Base-by-base conservation (phyloP, 495 filamentous ascomycete species). In the Lepidopterella palustris region DNA sequence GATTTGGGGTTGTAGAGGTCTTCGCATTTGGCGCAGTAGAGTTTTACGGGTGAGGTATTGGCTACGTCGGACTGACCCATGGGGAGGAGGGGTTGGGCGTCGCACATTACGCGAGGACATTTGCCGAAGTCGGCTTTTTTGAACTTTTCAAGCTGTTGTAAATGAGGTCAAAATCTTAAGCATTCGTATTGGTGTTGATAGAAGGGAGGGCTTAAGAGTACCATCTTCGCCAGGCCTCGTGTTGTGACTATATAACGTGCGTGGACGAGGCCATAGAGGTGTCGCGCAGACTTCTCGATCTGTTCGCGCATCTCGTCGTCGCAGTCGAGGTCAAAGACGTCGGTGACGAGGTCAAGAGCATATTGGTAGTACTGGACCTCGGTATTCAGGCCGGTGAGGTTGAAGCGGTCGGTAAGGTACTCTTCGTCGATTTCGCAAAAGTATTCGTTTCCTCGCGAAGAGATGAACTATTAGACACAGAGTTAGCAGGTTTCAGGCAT, bases 401-500 rank as follows among this genome's bases (percentile, higher is more conserved):
- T 99, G 80, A 99, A 99, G 40, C 93, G 87, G 72, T 99, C 93
- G 52, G 92, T 97, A 18, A 99, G 79, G 71, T 99, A 99, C 61
- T 99, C 93, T 72, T 99, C 93, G 72, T 99, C 93, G 60, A 99
- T 97, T 68, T 99, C 93, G 80, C 93, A 99, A 65, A 97, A 99
- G 74, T 99, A 99, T 71, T 99, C 93, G 76, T 99, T 97, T 60
- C 93, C 93, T 20, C 93, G 84, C 4, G 91, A 96, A 1, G 91
- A 95, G 60, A 97, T 96, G 77, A 99, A 99, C 93, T 96, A 54
- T 45, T 5, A 18, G 20, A 24, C 23, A 24, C 9, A 2, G 24
- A 1, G 23, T 50, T 27, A 50, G 47, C 47, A 25, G 26, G 32
- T 42, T 11, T 42, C 39, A n/a, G n/a, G n/a, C n/a, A n/a, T n/a